Percentiles rank a stretch among this genome's conserved stretches.
These are phyloP conservation scores for Ceratonia siliqua DNA, from an alignment of 306 rosid genomes.

Conservation along the genomic window DNA sequence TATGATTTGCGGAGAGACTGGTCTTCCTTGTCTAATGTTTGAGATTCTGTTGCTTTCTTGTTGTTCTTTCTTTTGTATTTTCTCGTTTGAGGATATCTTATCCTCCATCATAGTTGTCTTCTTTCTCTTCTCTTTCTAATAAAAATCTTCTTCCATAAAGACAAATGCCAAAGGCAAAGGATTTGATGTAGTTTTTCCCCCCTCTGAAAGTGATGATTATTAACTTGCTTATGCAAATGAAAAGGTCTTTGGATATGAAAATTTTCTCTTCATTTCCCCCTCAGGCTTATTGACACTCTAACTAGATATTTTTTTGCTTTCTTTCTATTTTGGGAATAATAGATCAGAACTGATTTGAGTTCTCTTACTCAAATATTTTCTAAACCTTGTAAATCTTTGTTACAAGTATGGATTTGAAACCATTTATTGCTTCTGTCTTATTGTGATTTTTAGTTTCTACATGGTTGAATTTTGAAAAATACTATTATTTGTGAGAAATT, in stretches of 20 bases:
- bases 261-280: background rate
- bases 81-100: too few relatives aligned
- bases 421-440: background rate
- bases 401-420: background rate
- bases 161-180: background rate
- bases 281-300: too few relatives aligned
- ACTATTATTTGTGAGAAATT: slow-evolving; percentile 1
- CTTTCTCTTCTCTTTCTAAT: too few relatives aligned
- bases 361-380: slow-evolving; percentile 8
- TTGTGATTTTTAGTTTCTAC: background rate
- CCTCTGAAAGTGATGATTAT: background rate
- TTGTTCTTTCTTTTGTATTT: too few relatives aligned
- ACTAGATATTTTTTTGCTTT: too few relatives aligned
- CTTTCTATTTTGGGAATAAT: background rate
- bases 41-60: too few relatives aligned
- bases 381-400: background rate
- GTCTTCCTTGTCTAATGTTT: too few relatives aligned
- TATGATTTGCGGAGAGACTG: too few relatives aligned
- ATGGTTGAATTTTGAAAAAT: background rate
- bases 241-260: background rate
- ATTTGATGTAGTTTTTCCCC: background rate
- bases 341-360: background rate
- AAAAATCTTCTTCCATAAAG: too few relatives aligned
- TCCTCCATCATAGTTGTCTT: too few relatives aligned
- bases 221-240: background rate